Percentiles rank a stretch among this genome's conserved stretches.
Evolutionary conservation across 768 basidiomycete species (phyloP).

Genomic region (Pholiota conissans): DNA sequence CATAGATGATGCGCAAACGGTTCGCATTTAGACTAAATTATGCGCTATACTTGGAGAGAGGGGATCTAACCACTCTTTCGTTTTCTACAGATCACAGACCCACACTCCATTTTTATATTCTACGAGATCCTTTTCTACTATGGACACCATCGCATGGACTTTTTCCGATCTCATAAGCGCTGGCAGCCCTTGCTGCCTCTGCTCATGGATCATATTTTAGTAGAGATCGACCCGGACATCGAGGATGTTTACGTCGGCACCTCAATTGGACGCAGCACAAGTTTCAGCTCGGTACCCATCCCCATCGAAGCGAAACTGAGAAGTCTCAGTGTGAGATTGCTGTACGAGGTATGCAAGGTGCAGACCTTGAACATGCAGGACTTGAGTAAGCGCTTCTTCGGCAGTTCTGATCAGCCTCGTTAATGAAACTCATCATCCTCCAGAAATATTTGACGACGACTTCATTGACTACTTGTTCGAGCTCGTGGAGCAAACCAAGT

Average conservation of each 20-base stretch:
- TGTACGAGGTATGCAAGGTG: conserved; percentile 93
- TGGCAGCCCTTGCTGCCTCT: conserved; percentile 83
- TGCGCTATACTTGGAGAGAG: conserved; percentile 1
- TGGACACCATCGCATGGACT: conserved; percentile 66
- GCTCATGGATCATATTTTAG: conserved; percentile 80
- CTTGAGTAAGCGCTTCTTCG: conserved; percentile 56
- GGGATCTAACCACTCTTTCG: background rate
- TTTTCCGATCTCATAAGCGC: conserved; percentile 78
- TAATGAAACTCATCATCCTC: background rate
- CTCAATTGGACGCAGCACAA: conserved; percentile 33
- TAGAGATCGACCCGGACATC: conserved; percentile 78
- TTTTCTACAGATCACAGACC: conserved; percentile 69
- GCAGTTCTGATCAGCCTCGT: background rate
- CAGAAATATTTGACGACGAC: conserved; percentile 76
- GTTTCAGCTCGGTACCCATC: conserved; percentile 44
- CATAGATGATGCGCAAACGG: conserved; percentile 64
- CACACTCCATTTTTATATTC: conserved; percentile 77
- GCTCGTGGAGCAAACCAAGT: conserved; percentile 88
- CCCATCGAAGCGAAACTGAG: conserved; percentile 86
- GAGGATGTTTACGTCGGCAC: conserved; percentile 59
- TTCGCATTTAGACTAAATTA: conserved; percentile 35
- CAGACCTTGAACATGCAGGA: conserved; percentile 80
- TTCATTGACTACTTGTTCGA: conserved; percentile 93
- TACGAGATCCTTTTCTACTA: conserved; percentile 77
- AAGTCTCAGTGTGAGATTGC: conserved; percentile 64